phyloP scores from a whole-genome alignment of 2,329 filamentous ascomycete genomes.

The Xylariaceae sp. region DNA sequence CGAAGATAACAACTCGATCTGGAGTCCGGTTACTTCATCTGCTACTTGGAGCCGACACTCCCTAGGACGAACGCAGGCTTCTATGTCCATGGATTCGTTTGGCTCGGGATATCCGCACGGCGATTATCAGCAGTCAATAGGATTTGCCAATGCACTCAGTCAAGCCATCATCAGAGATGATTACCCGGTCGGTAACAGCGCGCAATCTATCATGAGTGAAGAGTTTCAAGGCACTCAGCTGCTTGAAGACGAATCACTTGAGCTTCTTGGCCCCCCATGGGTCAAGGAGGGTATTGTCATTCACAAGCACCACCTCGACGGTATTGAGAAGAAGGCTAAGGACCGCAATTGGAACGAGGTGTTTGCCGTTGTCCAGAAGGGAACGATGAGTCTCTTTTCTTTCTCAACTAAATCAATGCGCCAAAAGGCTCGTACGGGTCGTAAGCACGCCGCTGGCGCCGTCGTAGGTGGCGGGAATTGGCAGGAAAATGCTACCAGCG shows the following conservation, averaged over 20 bases:
- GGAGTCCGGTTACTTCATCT: constrained; percentile 84
- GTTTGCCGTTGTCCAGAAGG: constrained; percentile 95
- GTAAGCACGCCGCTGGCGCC: constrained; percentile 59
- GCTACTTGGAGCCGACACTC: constrained; percentile 97
- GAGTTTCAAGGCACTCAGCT: constrained; percentile 67
- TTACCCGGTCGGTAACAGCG: constrained; percentile 58
- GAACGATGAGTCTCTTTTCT: constrained; percentile 91
- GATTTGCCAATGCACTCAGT: constrained; percentile 94
- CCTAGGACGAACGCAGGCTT: constrained; percentile 86
- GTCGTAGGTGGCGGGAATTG: constrained; percentile 95
- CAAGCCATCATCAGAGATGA: constrained; percentile 97
- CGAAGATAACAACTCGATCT: constrained; percentile 87
- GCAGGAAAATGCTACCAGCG: constrained; percentile 92
- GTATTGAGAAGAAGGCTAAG: constrained; percentile 88
- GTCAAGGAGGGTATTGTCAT: constrained; percentile 95
- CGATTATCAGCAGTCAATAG: constrained; percentile 95
- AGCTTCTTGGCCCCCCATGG: constrained; percentile 94
- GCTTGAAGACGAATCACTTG: constrained; percentile 90
- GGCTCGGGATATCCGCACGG: constrained; percentile 75
- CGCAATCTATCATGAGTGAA: constrained; percentile 62
- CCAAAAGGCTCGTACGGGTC: constrained; percentile 62
- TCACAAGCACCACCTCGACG: constrained; percentile 95
- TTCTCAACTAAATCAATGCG: constrained; percentile 84
- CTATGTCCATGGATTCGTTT: constrained; percentile 91
- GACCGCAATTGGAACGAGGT: constrained; percentile 94